Evolutionary conservation across 306 rosid genomes (phyloP).

Genomic region (Quercus robur): DNA sequence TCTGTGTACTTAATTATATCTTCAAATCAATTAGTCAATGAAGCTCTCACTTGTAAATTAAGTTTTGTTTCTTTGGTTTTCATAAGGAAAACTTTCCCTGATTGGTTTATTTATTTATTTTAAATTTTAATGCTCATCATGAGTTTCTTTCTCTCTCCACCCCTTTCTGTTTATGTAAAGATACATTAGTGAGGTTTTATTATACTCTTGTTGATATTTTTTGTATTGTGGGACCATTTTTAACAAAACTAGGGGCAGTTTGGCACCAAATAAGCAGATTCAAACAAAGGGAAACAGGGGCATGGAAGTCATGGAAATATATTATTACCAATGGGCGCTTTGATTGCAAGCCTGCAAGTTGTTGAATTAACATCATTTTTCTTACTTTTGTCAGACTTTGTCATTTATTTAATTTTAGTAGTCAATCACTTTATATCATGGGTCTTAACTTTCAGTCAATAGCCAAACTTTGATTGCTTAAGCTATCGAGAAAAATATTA

Average conservation of each 20-base stretch:
- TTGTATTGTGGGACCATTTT: neutral
- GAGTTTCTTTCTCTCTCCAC: neutral
- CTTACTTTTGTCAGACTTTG: neutral
- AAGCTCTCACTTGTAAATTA: constrained; percentile 33
- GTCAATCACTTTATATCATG: neutral
- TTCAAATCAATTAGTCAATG: constrained; percentile 4
- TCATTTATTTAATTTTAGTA: neutral
- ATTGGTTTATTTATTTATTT: neutral
- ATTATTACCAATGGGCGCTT: constrained; percentile 31
- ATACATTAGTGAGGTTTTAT: constrained; percentile 3
- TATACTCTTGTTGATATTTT: neutral
- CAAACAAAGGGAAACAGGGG: constrained; percentile 3
- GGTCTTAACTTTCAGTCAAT: neutral
- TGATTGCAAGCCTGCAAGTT: constrained; percentile 17
- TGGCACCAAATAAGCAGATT: neutral
- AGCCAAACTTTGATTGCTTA: neutral
- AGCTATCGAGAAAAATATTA: neutral
- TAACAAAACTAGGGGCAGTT: constrained; percentile 55
- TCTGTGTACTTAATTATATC: constrained; percentile 2
- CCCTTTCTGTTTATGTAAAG: neutral
- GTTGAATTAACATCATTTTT: neutral
- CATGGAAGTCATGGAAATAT: neutral
- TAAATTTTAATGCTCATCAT: neutral
- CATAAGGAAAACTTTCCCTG: constrained; percentile 18
- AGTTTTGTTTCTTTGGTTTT: constrained; percentile 21